phyloP scores from a whole-genome alignment of 768 basidiomycete species.

The Agaricus bisporus region DNA sequence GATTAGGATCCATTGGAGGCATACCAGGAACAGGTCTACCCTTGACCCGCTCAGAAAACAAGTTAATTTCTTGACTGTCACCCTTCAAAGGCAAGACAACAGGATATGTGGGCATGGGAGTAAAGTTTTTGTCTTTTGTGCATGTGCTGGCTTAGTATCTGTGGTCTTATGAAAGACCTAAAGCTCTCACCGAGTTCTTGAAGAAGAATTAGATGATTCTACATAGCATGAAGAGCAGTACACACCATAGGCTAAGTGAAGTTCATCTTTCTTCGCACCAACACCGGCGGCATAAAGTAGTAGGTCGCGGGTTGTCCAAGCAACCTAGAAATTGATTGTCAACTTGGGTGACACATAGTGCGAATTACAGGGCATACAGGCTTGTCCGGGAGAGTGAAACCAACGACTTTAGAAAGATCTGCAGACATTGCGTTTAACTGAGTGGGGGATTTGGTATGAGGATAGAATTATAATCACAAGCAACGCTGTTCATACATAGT shows the following conservation, averaged over 20 bases:
- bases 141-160: not conserved
- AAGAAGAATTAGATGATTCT: not conserved
- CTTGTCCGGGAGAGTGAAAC: conserved; percentile 42
- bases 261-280: conserved; percentile 73
- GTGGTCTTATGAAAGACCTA: not conserved
- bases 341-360: not conserved
- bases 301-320: conserved; percentile 82
- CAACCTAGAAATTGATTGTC: conserved; percentile 39
- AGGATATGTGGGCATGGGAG: conserved; percentile 81
- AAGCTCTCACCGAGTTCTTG: conserved; percentile 47
- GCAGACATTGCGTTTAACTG: conserved; percentile 18
- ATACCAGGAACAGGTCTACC: conserved; percentile 51
- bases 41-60: conserved; percentile 53
- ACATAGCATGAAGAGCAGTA: not conserved
- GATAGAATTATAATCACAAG: not conserved
- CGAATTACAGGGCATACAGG: conserved; percentile 35
- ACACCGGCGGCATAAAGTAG: conserved; percentile 76
- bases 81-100: conserved; percentile 75
- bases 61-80: conserved; percentile 56
- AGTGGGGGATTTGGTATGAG: not conserved
- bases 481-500: not conserved
- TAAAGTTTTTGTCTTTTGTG: conserved; percentile 39
- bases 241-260: conserved; percentile 66
- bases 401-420: conserved; percentile 65
- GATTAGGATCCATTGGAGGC: conserved; percentile 64